A percentile compares a stretch with the other conserved stretches of the same genome.
Conservation (phyloP, 768 basidiomycete species). For the Candolleomyces eurysporus region DNA sequence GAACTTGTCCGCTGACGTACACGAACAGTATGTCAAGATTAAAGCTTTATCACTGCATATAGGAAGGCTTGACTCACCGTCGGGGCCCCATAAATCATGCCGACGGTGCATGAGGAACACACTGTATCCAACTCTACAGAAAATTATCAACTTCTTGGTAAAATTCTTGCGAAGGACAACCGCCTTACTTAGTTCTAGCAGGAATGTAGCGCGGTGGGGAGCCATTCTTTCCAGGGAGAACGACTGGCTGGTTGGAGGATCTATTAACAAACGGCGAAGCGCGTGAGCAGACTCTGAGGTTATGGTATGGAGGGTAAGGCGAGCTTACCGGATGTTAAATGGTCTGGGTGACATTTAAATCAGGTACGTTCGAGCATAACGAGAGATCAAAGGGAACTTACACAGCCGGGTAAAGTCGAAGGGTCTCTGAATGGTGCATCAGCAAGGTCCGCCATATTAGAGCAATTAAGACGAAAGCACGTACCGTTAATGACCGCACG, state of each 20-base stretch:
- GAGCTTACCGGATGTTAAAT: slow-evolving; percentile 5
- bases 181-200: slow-evolving; percentile 15
- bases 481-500: slow-evolving; percentile 44
- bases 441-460: too few species aligned
- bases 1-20: slow-evolving; percentile 44
- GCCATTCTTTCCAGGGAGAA: slow-evolving; percentile 13
- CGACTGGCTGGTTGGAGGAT: slow-evolving; percentile 10
- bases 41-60: too few species aligned
- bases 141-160: not conserved
- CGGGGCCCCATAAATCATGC: slow-evolving; percentile 20
- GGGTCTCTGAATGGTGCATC: slow-evolving; percentile 12
- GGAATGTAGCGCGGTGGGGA: slow-evolving; percentile 19
- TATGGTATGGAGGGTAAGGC: too few species aligned
- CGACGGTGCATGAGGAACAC: slow-evolving; percentile 60
- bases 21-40: too few species aligned
- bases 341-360: slow-evolving; percentile 3
- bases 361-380: not conserved
- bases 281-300: too few species aligned
- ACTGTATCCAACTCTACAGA: slow-evolving; percentile 33
- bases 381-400: slow-evolving; percentile 1
- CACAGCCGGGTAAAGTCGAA: slow-evolving; percentile 19
- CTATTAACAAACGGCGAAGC: not conserved
- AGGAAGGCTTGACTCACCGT: too few species aligned
- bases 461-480: too few species aligned
- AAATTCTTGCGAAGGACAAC: not conserved